These are phyloP conservation scores for Colletotrichum tropicicola DNA, from an alignment of 2,329 filamentous ascomycete species.

Conservation along the genomic window DNA sequence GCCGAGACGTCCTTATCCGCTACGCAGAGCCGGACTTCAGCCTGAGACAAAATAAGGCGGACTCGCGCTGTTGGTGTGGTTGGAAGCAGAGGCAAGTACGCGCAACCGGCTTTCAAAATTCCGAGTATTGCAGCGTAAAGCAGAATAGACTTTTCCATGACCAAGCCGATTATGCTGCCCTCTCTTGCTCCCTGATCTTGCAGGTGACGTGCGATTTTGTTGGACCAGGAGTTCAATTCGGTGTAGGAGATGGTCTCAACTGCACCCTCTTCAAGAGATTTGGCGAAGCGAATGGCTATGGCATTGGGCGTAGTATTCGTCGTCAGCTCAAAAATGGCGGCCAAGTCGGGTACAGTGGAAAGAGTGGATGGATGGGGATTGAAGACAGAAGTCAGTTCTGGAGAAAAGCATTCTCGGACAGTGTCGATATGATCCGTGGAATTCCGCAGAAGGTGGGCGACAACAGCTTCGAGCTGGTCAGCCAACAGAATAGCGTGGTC, in stretches of 20 bases:
- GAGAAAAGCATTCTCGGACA: slow-evolving; percentile 39
- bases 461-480: slow-evolving; percentile 67
- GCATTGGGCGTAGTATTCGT: slow-evolving; percentile 58
- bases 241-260: slow-evolving; percentile 66
- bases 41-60: slow-evolving; percentile 68
- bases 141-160: slow-evolving; percentile 79
- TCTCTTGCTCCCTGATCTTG: slow-evolving; percentile 51
- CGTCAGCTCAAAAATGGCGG: slow-evolving; percentile 62
- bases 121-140: slow-evolving; percentile 81
- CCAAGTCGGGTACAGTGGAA: slow-evolving; percentile 52
- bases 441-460: slow-evolving; percentile 36
- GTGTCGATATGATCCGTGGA: neutral
- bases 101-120: slow-evolving; percentile 77
- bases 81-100: slow-evolving; percentile 82
- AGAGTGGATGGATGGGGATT: slow-evolving; percentile 50
- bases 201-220: slow-evolving; percentile 66
- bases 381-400: slow-evolving; percentile 55
- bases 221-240: slow-evolving; percentile 66
- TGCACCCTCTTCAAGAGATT: slow-evolving; percentile 48
- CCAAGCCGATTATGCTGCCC: slow-evolving; percentile 73
- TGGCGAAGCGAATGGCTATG: slow-evolving; percentile 72
- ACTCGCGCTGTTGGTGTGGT: slow-evolving; percentile 72
- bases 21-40: slow-evolving; percentile 58
- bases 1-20: slow-evolving; percentile 42
- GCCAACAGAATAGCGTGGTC: slow-evolving; percentile 65